phyloP scores from a whole-genome alignment of 116 monocot species.

The Trichopus zeylanicus region DNA sequence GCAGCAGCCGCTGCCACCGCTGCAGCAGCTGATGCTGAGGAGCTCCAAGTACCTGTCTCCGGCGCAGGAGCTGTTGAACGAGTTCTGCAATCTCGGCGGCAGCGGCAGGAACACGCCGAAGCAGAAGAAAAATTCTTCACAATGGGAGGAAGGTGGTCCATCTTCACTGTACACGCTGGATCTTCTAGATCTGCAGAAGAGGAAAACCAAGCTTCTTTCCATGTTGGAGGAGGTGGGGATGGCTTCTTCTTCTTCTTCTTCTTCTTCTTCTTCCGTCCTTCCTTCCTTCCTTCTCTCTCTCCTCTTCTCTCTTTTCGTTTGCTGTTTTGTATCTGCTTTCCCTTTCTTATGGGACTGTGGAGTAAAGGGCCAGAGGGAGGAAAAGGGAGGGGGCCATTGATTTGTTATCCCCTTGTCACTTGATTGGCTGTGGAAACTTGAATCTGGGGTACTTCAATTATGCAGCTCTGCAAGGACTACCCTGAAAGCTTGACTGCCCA shows the following conservation, averaged over 20 bases:
- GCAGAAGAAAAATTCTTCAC: conserved; percentile 3
- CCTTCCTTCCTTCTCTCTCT: too few relatives aligned
- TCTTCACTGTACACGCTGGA: conserved; percentile 39
- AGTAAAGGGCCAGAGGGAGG: too few relatives aligned
- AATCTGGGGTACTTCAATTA: conserved; percentile 13
- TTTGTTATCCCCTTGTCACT: neutral
- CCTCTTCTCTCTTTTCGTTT: too few relatives aligned
- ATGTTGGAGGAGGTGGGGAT: conserved; percentile 80
- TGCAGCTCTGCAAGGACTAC: conserved; percentile 8
- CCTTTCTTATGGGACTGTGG: too few relatives aligned
- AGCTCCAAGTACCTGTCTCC: conserved; percentile 60
- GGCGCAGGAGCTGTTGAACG: conserved; percentile 55
- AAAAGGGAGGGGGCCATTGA: neutral
- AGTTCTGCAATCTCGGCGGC: conserved; percentile 56
- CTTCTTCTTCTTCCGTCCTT: too few relatives aligned
- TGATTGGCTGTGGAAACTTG: conserved; percentile 13
- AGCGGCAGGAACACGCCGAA: neutral
- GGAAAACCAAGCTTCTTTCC: conserved; percentile 60
- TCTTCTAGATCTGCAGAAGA: conserved; percentile 63
- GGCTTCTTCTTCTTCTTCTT: too few relatives aligned
- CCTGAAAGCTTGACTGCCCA: conserved; percentile 13
- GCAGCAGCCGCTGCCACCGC: neutral
- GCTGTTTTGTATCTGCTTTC: too few relatives aligned
- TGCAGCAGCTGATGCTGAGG: conserved; percentile 14
- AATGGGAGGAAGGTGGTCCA: conserved; percentile 16